Base-by-base conservation (phyloP, 2,329 filamentous ascomycete genomes). In the Pyrenophora seminiperda region DNA sequence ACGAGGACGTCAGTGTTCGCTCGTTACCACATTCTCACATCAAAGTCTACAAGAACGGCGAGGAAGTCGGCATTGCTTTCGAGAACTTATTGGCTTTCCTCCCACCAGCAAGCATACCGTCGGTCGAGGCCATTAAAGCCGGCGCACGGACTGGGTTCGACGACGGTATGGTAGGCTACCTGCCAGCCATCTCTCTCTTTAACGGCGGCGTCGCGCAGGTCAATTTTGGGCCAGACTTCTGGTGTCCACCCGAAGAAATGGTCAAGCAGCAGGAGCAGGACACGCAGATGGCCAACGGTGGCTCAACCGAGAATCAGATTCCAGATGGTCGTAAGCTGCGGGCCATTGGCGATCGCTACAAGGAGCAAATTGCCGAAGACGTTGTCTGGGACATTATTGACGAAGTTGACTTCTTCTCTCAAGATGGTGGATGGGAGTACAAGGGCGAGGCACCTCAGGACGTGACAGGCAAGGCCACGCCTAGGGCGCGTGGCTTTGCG, bases 81-180 rank as follows among this genome's bases (percentile, higher is more conserved):
- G 89, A 89, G 48, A 85, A 95, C 59, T 83, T 99, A 1, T 83
- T 97, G 19, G 87, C 91, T 3, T 99, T 99, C 74, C 79, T 99
- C 1, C 94, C 94, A 0, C 93, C 92, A 0, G 92, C 94, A 0
- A 96, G 90, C 4, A 86, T 85, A 53, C 87, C 88, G 4, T 83
- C 85, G 52, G 77, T 82, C 5, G 85, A 89, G 57, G 81, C 88
- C 33, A 77, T 83, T 10, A 85, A 89, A 53, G 80, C 88, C 32
- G 90, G 89, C 10, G 91, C 90, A 14, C 81, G 94, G 41, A 89
- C 94, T 54, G 91, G 91, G 20, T 85, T 96, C 54, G 94, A 99
- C 67, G 94, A 99, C 67, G 94, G 93, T 29, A 89, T 94, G 81
- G 83, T 97, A 1, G 95, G 94, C 9, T 99, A 99, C 75, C 96